Evolutionary conservation across 139 green algal genomes (phyloP), one percentile per base, ranked within the genome.

Genomic region (Chlorella vulgaris): DNA sequence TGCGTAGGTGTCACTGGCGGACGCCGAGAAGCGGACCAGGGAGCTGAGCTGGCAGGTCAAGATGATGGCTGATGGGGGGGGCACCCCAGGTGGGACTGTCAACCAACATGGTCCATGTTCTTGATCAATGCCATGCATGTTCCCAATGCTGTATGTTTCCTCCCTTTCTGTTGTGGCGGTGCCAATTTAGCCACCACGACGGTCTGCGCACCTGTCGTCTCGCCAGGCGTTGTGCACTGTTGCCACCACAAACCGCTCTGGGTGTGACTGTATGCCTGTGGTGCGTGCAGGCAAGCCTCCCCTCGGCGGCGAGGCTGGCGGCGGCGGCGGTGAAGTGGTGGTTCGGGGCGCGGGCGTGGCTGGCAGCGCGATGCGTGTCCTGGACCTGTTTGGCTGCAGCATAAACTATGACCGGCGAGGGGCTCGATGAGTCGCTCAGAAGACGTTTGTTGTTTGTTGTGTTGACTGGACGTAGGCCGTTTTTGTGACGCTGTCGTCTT

Each of bases 331-430:
- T 13, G 70, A 68, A 38, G 43, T 42, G 22, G 15, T 36, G 60
- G 31, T 3, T 10, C n/a, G 39, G 8, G 36, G 71, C 35, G 39
- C 40, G 1, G 39, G 28, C 55, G 42, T 73, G 36, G 82, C 38
- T n/a, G 79, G 40, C 38, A 58, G 79, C 33, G 51, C 82, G 26
- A 69, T 50, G 7, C 73, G 79, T 2, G 50, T 89, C 31, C 74
- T 87, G 53, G 86, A 90, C 83, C 60, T 90, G 33, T 86, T 90
- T 75, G 86, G 86, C 58, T 90, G 86, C 69, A 75, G 60, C 10
- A 62, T 84, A 10, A 85, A 87, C 26, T 89, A 88, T 36, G 80
- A 85, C 70, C 69, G 79, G 6, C 28, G 65, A 8, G 62, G 39
- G 1, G 60, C 55, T n/a, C 47, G 47, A 42, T 65, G 47, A 15